Evolutionary conservation across 2,329 filamentous ascomycete species (phyloP), one percentile per base, ranked within the genome.

Genomic region (Leptosphaerulina australis): DNA sequence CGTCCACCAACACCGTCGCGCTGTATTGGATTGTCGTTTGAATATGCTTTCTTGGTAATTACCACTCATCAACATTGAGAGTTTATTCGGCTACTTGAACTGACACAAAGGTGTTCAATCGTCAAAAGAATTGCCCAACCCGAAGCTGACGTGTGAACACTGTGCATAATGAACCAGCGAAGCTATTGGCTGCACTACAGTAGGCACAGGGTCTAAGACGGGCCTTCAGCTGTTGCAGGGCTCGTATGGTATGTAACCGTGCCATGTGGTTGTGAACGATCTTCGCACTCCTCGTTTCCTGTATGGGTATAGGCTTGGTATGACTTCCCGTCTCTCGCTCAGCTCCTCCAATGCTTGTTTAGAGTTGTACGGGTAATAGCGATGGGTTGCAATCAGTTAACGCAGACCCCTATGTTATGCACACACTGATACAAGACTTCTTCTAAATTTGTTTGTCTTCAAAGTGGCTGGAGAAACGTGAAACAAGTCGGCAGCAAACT

Each of bases 101-200:
- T n/a, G n/a, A n/a, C n/a, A n/a, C n/a, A n/a, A n/a, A n/a, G n/a
- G n/a, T n/a, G n/a, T n/a, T n/a, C n/a, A n/a, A n/a, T n/a, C n/a
- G n/a, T n/a, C n/a, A n/a, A n/a, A n/a, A n/a, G n/a, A n/a, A n/a
- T n/a, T n/a, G n/a, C 30, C 21, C 21, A 15, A 3, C 6, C 28
- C 8, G 9, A 25, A 31, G 41, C 41, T 41, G 30, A 51, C 35
- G 24, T 22, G 30, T 26, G 20, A n/a, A 11, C 10, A 18, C 3
- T 20, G 12, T 21, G 39, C 47, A 28, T 38, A 28, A 38, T 20
- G 18, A 8, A 25, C 18, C n/a, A 20, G 10, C n/a, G 7, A 38
- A n/a, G 15, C 24, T 18, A 14, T 33, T 26, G 26, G 39, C 34
- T 7, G 22, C 46, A 50, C n/a, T n/a, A n/a, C 46, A 20, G 34